Conservation (phyloP, 257 asterid species). For the Scutellaria barbata region DNA sequence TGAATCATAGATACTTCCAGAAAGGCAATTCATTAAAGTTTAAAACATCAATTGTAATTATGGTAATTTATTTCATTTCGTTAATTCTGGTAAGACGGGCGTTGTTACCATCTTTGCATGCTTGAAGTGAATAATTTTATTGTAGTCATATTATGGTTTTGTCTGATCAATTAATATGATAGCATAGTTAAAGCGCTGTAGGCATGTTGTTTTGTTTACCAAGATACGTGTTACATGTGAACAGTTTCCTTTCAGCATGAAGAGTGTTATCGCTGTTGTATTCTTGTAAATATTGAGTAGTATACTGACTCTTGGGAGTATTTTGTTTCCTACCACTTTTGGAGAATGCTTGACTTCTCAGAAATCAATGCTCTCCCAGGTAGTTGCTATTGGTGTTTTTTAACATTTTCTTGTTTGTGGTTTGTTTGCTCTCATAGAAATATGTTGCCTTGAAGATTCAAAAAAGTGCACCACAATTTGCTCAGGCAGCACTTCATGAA, state of each 20-base stretch:
- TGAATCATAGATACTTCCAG: slow-evolving; percentile 8
- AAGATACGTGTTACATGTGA: neutral
- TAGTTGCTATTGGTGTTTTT: slow-evolving; percentile 6
- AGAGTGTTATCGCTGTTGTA: neutral
- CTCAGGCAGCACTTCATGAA: slow-evolving; percentile 96
- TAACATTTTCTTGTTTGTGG: slow-evolving; percentile 22
- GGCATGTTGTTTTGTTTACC: slow-evolving; percentile 1
- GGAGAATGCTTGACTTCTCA: slow-evolving; percentile 23
- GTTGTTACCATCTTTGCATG: neutral
- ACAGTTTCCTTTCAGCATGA: neutral
- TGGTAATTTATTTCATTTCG: slow-evolving; percentile 12
- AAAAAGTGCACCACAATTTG: slow-evolving; percentile 93
- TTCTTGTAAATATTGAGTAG: neutral
- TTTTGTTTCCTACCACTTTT: neutral
- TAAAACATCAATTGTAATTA: slow-evolving; percentile 7
- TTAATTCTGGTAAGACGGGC: neutral
- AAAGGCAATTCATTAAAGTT: slow-evolving; percentile 12
- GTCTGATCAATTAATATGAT: neutral
- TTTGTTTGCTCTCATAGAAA: slow-evolving; percentile 46
- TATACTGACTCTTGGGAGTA: slow-evolving; percentile 9
- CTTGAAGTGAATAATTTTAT: neutral
- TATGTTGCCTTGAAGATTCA: slow-evolving; percentile 97
- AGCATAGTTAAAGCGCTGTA: neutral
- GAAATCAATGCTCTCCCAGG: slow-evolving; percentile 15
- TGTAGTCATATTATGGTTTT: neutral